These are phyloP conservation scores for Lippia alba DNA, from an alignment of 305 asterid species.

Conservation along the genomic window DNA sequence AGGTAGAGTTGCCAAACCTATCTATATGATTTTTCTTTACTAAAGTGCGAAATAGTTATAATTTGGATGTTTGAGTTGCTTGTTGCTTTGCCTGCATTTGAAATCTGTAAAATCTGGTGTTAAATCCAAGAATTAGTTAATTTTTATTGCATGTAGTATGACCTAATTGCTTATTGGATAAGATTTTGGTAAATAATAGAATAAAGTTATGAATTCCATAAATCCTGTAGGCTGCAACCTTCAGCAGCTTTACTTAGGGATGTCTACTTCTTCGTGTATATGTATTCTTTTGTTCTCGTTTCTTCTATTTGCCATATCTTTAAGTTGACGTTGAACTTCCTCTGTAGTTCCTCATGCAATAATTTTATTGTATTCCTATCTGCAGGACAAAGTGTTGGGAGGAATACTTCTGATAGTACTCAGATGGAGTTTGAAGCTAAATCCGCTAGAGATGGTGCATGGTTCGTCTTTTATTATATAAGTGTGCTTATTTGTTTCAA, in stretches of 20 bases:
- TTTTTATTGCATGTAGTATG: neutral
- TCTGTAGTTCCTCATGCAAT: neutral
- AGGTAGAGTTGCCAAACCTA: conserved; percentile 48
- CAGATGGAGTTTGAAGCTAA: conserved; percentile 96
- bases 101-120: neutral
- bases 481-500: conserved; percentile 15
- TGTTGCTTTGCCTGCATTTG: neutral
- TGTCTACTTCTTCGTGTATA: neutral
- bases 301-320: neutral
- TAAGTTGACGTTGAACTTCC: neutral
- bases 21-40: neutral
- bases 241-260: too few relatives aligned
- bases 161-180: neutral
- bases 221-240: too few relatives aligned
- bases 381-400: conserved; percentile 62
- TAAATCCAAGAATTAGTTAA: neutral
- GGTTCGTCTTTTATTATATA: conserved; percentile 55
- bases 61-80: conserved; percentile 7
- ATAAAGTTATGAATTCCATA: too few relatives aligned
- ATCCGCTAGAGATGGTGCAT: conserved; percentile 99
- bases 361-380: conserved; percentile 17
- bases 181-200: too few relatives aligned
- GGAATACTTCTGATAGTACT: conserved; percentile 62
- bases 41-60: neutral
- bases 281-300: neutral